Conservation (phyloP, 345 rosid species). For the Kernera saxatilis region DNA sequence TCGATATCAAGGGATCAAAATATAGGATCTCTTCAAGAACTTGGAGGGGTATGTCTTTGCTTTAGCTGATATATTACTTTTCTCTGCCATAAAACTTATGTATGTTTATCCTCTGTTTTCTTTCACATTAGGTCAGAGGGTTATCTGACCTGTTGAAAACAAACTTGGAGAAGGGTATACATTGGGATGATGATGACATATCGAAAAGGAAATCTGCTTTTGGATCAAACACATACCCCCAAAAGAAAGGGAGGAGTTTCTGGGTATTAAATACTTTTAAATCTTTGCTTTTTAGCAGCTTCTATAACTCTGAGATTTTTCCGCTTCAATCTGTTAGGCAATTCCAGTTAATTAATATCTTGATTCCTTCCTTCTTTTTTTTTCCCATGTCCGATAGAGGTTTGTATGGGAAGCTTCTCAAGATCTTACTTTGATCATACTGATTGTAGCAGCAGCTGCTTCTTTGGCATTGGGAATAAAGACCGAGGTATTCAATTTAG, state of each 20-base stretch:
- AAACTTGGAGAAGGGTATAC: conserved; percentile 67
- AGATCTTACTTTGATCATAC: conserved; percentile 82
- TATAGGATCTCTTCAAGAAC: conserved; percentile 46
- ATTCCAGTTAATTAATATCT: conserved; percentile 10
- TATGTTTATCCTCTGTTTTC: neutral
- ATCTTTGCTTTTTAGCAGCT: neutral
- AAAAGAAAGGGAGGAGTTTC: conserved; percentile 82
- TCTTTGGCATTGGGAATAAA: conserved; percentile 91
- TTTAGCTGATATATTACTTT: conserved; percentile 5
- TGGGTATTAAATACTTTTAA: conserved; percentile 44
- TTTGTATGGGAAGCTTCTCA: conserved; percentile 90
- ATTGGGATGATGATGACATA: conserved; percentile 68
- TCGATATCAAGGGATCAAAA: conserved; percentile 73
- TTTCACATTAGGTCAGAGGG: conserved; percentile 56
- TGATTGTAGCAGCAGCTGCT: conserved; percentile 89
- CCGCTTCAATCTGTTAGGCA: neutral
- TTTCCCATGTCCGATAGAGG: conserved; percentile 39
- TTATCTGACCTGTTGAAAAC: conserved; percentile 58
- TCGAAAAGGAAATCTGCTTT: conserved; percentile 52
- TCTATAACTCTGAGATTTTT: neutral
- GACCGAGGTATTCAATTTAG: conserved; percentile 64
- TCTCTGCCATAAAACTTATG: neutral
- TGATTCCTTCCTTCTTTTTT: neutral
- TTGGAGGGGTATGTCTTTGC: conserved; percentile 71
- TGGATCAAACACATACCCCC: conserved; percentile 95